Evolutionary conservation across 2,329 filamentous ascomycete species (phyloP), one percentile per base, ranked within the genome.

Genomic region (Chaetomiaceae sp.): DNA sequence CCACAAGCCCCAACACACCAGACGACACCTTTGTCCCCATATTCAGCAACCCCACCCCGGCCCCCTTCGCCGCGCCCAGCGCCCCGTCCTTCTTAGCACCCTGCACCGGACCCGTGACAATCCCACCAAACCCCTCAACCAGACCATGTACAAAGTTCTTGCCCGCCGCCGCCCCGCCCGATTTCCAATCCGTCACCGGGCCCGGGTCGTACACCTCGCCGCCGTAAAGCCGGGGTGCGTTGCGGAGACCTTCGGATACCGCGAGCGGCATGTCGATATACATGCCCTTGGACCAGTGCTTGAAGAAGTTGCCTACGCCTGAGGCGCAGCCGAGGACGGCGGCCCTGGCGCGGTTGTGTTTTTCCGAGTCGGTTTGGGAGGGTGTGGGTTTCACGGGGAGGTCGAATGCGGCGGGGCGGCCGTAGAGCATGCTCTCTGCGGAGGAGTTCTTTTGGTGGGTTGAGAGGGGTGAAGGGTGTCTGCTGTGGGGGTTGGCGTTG

Each of bases 231-330:
- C 14, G 9, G 6, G 47, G 47, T 3, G 14, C 47, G 29, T 12
- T 22, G 5, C 39, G 38, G 31, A 51, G n/a, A 11, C 47, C 47
- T n/a, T 51, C 47, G 20, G 47, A 15, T 8, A 22, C 31, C 2
- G 47, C 47, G 12, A 51, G 39, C 39, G 47, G 47, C 47, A 50
- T 50, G 47, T 50, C 47, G 15, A 50, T 11, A 15, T 19, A 20
- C 29, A 50, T 36, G 20, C 47, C 38, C 31, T 50, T 50, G 38
- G 29, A 15, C 19, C 23, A 50, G 38, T 43, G 38, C 9, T 40
- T 12, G 46, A 47, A 47, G 36, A 47, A 39, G 23, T 34, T 23
- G n/a, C 45, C 45, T 2, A 47, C 34, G 5, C 45, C 45, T 7
- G 45, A 47, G 15, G 34, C 45, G 4, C 15, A 47, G 22, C 45